A percentile compares a stretch with the other conserved stretches of the same genome.
phyloP scores from a whole-genome alignment of 352 stramenopile genomes.

The Phytophthora capsici region DNA sequence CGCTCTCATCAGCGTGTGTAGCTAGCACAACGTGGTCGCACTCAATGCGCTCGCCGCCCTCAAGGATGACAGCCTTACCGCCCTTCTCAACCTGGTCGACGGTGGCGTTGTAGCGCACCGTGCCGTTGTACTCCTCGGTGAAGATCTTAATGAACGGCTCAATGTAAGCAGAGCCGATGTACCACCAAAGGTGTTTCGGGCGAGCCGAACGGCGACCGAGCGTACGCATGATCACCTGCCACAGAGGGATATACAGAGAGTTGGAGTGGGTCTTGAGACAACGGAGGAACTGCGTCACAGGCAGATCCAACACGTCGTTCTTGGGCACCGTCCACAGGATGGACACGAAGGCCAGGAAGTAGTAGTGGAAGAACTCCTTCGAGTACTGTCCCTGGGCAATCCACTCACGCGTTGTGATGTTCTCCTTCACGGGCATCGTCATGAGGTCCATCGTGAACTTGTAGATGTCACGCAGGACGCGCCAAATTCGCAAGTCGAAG shows the following conservation, averaged over 20 bases:
- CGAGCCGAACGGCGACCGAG: slow-evolving; percentile 77
- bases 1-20: slow-evolving; percentile 82
- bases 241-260: slow-evolving; percentile 88
- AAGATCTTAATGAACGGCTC: slow-evolving; percentile 89
- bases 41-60: slow-evolving; percentile 73
- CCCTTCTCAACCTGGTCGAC: slow-evolving; percentile 75
- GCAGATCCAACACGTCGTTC: slow-evolving; percentile 82
- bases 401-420: slow-evolving; percentile 84
- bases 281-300: slow-evolving; percentile 85
- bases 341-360: slow-evolving; percentile 88
- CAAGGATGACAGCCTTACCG: slow-evolving; percentile 79
- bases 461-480: slow-evolving; percentile 88
- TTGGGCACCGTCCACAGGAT: slow-evolving; percentile 91
- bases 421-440: slow-evolving; percentile 80
- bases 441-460: slow-evolving; percentile 88
- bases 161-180: slow-evolving; percentile 85
- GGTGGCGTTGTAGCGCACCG: slow-evolving; percentile 80
- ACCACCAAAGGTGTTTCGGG: slow-evolving; percentile 87
- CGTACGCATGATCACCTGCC: slow-evolving; percentile 82
- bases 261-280: slow-evolving; percentile 89
- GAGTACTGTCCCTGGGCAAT: slow-evolving; percentile 73
- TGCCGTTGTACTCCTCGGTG: slow-evolving; percentile 80
- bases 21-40: slow-evolving; percentile 89
- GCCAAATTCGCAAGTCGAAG: slow-evolving; percentile 82
- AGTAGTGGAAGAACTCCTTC: slow-evolving; percentile 86